Percentiles rank a stretch among this genome's conserved stretches.
These are phyloP conservation scores for Hericium coralloides DNA, from an alignment of 768 basidiomycete genomes.

Conservation along the genomic window DNA sequence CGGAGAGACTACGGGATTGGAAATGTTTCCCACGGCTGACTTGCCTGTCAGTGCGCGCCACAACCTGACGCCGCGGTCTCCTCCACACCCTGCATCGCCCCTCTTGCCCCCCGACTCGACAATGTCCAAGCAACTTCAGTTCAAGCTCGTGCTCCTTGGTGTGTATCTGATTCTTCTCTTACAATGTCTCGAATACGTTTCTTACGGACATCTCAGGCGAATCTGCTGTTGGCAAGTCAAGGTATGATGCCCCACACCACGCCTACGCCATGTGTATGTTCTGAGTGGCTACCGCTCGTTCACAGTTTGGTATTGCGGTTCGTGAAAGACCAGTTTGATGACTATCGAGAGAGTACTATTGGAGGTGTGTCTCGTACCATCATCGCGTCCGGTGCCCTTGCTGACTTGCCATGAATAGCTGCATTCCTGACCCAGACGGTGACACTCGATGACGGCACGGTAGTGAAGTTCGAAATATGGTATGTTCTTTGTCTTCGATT, in stretches of 20 bases:
- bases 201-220: slow-evolving; percentile 53
- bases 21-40: neutral
- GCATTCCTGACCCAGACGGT: slow-evolving; percentile 99
- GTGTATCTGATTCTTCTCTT: slow-evolving; percentile 16
- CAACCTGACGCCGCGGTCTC: slow-evolving; percentile 2
- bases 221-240: slow-evolving; percentile 96
- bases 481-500: slow-evolving; percentile 25
- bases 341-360: slow-evolving; percentile 92
- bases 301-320: slow-evolving; percentile 86
- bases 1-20: neutral
- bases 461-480: slow-evolving; percentile 99
- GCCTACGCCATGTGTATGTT: slow-evolving; percentile 14
- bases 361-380: slow-evolving; percentile 45
- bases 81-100: slow-evolving; percentile 18
- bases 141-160: slow-evolving; percentile 96
- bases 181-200: neutral
- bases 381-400: slow-evolving; percentile 12
- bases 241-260: slow-evolving; percentile 36
- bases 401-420: slow-evolving; percentile 38
- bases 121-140: slow-evolving; percentile 92
- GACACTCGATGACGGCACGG: slow-evolving; percentile 77
- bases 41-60: slow-evolving; percentile 15
- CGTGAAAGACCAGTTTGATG: slow-evolving; percentile 94
- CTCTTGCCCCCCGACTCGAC: slow-evolving; percentile 23
- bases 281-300: slow-evolving; percentile 19